Percentiles rank a stretch among this genome's conserved stretches.
phyloP scores from a whole-genome alignment of 805 yeast genomes.

The Nakazawaea molendinolei region DNA sequence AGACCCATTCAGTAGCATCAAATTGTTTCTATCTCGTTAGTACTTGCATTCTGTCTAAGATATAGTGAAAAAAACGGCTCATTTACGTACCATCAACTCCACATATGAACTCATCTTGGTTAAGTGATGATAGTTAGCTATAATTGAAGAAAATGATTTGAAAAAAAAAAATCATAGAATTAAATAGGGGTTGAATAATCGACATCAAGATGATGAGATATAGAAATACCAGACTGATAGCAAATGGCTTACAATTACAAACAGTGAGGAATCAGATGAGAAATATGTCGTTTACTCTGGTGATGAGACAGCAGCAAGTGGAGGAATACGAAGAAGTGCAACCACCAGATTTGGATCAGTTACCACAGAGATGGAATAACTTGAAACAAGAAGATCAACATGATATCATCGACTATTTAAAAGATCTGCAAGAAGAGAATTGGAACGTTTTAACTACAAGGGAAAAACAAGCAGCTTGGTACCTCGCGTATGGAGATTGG shows the following conservation, averaged over 20 bases:
- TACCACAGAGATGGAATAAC: conserved; percentile 26
- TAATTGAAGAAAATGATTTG: too few species aligned
- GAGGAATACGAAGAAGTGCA: conserved; percentile 20
- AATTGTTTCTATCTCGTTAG: conserved; percentile 5
- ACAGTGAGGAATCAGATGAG: too few species aligned
- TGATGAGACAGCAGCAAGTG: conserved; percentile 1
- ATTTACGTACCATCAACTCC: conserved; percentile 4
- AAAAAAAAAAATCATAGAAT: too few species aligned
- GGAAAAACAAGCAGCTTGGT: conserved; percentile 54
- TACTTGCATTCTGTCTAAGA: not conserved
- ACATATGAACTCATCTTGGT: conserved; percentile 4
- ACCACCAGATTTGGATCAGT: conserved; percentile 23
- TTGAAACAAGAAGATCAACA: conserved; percentile 26
- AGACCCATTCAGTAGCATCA: conserved; percentile 1
- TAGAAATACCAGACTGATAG: too few species aligned
- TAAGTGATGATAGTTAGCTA: too few species aligned
- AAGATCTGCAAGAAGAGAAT: conserved; percentile 28
- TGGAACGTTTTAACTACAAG: conserved; percentile 35
- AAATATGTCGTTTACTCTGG: too few species aligned
- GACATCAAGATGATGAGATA: too few species aligned
- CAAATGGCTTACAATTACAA: too few species aligned
- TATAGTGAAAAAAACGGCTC: too few species aligned
- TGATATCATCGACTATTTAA: conserved; percentile 28
- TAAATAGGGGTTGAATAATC: too few species aligned
- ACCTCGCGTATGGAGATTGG: conserved; percentile 56